Conservation (phyloP, 148 eudicot species). For the Limonium bicolor region DNA sequence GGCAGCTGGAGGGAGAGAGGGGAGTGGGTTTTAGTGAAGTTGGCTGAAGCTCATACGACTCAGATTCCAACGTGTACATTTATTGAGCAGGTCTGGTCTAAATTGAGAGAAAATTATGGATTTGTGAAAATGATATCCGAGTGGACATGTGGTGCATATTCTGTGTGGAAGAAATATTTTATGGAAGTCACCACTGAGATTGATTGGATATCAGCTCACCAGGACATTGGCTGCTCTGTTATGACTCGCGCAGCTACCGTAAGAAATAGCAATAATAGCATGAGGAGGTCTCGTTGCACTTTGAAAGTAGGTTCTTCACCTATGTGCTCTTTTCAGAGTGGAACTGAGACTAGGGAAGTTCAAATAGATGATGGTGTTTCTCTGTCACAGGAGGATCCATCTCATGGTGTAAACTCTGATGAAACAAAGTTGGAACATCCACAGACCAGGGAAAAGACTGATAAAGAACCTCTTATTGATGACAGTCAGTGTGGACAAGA, state of each 20-base stretch:
- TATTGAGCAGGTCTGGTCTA: constrained; percentile 24
- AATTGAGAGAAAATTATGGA: constrained; percentile 23
- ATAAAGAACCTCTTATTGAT: too few relatives aligned
- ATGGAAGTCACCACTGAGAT: constrained; percentile 17
- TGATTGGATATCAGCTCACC: constrained; percentile 7
- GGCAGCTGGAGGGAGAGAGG: constrained; percentile 36
- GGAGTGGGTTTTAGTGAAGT: constrained; percentile 21
- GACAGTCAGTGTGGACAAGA: too few relatives aligned
- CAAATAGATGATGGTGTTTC: too few relatives aligned
- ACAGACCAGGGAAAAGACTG: too few relatives aligned
- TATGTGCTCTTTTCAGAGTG: constrained; percentile 11
- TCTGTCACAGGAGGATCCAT: too few relatives aligned
- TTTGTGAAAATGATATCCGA: constrained; percentile 34
- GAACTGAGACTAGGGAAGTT: constrained; percentile 7
- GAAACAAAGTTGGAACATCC: too few relatives aligned
- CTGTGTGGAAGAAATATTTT: constrained; percentile 30
- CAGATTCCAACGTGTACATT: constrained; percentile 10
- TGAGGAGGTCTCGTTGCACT: constrained; percentile 6
- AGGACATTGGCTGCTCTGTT: constrained; percentile 5
- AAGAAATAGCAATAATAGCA: constrained; percentile 8
- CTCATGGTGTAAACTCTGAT: too few relatives aligned
- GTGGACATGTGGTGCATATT: constrained; percentile 36
- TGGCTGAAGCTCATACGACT: constrained; percentile 16
- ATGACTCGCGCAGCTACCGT: constrained; percentile 2
- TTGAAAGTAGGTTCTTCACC: constrained; percentile 11